Evolutionary conservation across 2,329 filamentous ascomycete genomes (phyloP).

Genomic region (Pseudogymnoascus sp.): DNA sequence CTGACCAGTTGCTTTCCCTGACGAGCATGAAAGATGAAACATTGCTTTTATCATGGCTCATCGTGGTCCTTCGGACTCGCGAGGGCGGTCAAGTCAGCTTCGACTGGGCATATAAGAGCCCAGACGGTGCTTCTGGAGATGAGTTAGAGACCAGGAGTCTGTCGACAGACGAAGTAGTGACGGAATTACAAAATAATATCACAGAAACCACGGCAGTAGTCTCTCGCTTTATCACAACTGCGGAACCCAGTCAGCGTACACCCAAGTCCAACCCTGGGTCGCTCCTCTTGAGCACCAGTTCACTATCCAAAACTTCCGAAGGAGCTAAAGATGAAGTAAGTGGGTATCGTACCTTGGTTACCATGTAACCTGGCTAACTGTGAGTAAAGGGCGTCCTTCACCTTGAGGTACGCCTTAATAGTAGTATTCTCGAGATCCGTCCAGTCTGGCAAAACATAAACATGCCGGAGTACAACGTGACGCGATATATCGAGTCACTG

Average conservation of each 20-base stretch:
- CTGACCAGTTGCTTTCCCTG: slow-evolving; percentile 23
- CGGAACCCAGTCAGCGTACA: background rate
- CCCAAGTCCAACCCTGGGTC: slow-evolving; percentile 13
- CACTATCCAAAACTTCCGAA: slow-evolving; percentile 13
- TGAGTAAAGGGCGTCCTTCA: slow-evolving; percentile 29
- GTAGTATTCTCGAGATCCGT: slow-evolving; percentile 31
- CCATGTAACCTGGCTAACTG: slow-evolving; percentile 17
- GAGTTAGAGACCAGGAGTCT: slow-evolving; percentile 22
- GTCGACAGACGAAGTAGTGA: slow-evolving; percentile 31
- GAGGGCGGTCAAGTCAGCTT: slow-evolving; percentile 35
- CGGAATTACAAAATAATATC: slow-evolving; percentile 30
- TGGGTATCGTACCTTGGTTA: background rate
- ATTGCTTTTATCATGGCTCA: slow-evolving; percentile 40
- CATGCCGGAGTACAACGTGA: slow-evolving; percentile 39
- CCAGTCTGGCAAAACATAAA: slow-evolving; percentile 38
- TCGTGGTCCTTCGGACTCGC: slow-evolving; percentile 38
- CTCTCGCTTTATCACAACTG: slow-evolving; percentile 22
- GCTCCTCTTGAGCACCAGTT: slow-evolving; percentile 19
- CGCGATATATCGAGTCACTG: slow-evolving; percentile 38
- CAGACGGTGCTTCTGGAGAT: slow-evolving; percentile 17
- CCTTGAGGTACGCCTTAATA: slow-evolving; percentile 29
- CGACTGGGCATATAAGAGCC: slow-evolving; percentile 35
- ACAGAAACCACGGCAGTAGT: slow-evolving; percentile 28
- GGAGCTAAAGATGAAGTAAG: slow-evolving; percentile 26
- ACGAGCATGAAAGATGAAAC: slow-evolving; percentile 38